These are phyloP conservation scores for Naematelia aurantialba DNA, from an alignment of 768 basidiomycete genomes.

Conservation along the genomic window DNA sequence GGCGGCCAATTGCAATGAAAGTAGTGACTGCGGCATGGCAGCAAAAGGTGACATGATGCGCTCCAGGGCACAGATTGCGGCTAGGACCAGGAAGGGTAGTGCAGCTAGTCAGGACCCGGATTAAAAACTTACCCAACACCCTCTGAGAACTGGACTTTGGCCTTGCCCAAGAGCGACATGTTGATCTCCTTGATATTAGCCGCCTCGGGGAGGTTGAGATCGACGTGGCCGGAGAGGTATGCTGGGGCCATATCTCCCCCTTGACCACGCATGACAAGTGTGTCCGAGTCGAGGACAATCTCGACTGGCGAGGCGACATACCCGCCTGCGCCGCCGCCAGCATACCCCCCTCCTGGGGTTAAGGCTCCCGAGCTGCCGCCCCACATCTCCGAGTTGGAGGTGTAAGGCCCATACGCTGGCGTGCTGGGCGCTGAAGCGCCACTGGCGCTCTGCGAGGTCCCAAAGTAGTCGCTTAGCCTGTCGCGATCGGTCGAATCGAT, in stretches of 20 bases:
- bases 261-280: conserved; percentile 68
- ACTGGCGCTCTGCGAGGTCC: neutral
- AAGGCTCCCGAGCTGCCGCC: conserved; percentile 4
- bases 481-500: conserved; percentile 11
- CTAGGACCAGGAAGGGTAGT: conserved; percentile 77
- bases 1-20: no score
- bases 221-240: conserved; percentile 73
- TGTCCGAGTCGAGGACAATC: conserved; percentile 69
- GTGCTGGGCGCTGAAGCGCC: neutral
- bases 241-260: conserved; percentile 79
- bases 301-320: conserved; percentile 55
- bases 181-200: conserved; percentile 77
- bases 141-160: conserved; percentile 60
- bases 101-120: neutral
- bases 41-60: conserved; percentile 29
- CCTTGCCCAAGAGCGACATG: conserved; percentile 79
- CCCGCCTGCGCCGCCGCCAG: neutral
- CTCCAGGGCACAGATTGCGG: conserved; percentile 60
- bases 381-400: conserved; percentile 10
- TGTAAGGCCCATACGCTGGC: neutral
- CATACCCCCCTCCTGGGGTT: conserved; percentile 24
- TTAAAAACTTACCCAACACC: conserved; percentile 33
- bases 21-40: neutral
- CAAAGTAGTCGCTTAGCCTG: neutral
- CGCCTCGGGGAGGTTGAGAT: conserved; percentile 72